Evolutionary conservation across 164 flowering plant genomes (phyloP), one percentile per base, ranked within the genome.

Genomic region (Pachysandra terminalis): DNA sequence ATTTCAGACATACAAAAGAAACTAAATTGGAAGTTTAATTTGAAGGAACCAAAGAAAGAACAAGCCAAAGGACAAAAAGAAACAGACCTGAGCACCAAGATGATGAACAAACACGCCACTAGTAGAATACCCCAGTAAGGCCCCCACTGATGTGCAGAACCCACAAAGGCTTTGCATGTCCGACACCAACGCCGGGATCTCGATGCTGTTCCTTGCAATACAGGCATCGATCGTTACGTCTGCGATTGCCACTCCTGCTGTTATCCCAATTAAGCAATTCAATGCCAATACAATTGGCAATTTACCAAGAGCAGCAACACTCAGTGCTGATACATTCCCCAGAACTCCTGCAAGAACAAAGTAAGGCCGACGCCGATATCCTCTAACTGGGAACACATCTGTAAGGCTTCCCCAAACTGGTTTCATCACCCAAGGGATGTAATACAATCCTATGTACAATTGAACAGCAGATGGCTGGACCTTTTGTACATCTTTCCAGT

Each of bases 401-500:
- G 90, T 89, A 23, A 85, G 55, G 21, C 87, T 70, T 4, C 94
- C 91, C 94, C 91, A 87, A 3, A 91, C 3, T 19, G 97, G 94
- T 68, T 87, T 90, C 77, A 91, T 68, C 5, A 90, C 27, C 93
- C 90, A 90, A 1, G 97, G 97, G 9, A 90, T 74, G 72, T 77
- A 78, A 65, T 84, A 82, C 1, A 90, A 49, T 6, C 90, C 93
- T 0, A 74, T 64, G 69, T 74, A 90, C 12, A 92, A 48, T 41
- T 92, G 98, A 1, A 82, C 92, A 1, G 71, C 65, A 0, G 96
- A 90, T 0, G 98, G 98, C 65, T 87, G 90, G 5, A 88, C 76
- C 59, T 74, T 80, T 64, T 87, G 96, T 24, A 84, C 88, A 59
- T 90, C 98, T 74, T 92, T 92, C 98, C 90, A 84, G 71, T 92